These are phyloP conservation scores for Rhynchospora pubera DNA, from an alignment of 176 grass and related monocot genomes.

Conservation along the genomic window DNA sequence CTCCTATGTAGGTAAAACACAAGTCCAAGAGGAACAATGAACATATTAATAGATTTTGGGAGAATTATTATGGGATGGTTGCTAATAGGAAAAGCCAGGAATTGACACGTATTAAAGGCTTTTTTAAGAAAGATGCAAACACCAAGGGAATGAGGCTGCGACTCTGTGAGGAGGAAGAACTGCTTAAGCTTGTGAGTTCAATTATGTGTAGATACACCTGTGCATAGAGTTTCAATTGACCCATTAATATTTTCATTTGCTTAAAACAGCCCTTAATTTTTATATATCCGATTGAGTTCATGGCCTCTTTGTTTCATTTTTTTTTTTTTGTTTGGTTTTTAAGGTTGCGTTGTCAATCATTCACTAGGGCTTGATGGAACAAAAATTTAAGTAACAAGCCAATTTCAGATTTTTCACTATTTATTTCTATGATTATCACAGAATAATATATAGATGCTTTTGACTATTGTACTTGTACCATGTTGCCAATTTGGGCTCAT, in stretches of 20 bases:
- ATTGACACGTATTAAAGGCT: neutral
- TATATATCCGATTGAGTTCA: neutral
- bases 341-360: neutral
- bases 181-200: neutral
- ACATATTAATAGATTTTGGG: neutral
- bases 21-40: neutral
- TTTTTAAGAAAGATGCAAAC: neutral
- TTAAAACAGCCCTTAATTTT: neutral
- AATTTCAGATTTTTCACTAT: neutral
- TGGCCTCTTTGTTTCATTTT: neutral
- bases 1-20: neutral
- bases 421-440: neutral
- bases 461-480: no score
- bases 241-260: no score
- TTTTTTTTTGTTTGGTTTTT: neutral
- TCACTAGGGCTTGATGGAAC: neutral
- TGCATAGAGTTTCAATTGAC: no score
- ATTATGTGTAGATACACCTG: no score
- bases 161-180: neutral
- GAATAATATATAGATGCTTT: no score
- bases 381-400: neutral
- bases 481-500: no score
- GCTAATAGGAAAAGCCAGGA: neutral
- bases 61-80: neutral
- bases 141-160: neutral